Conservation (phyloP, 2,329 filamentous ascomycete species). For the Onygenales sp. region DNA sequence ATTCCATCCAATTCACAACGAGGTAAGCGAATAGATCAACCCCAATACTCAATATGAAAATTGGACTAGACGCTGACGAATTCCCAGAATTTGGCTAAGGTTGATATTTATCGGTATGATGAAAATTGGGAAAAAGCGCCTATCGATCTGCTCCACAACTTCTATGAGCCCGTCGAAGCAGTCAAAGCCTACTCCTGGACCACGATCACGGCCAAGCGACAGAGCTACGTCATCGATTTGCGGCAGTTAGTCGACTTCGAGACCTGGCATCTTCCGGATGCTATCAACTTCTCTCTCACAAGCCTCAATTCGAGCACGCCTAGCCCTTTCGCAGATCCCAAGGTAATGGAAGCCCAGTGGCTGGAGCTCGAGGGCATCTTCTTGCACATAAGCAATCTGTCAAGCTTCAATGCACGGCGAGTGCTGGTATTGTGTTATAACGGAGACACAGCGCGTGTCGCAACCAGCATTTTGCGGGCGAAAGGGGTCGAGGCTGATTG, state of each 20-base stretch:
- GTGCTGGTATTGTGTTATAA: conserved; percentile 45
- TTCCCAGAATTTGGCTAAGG: conserved; percentile 35
- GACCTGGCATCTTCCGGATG: conserved; percentile 34
- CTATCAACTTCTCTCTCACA: conserved; percentile 37
- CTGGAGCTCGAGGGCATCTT: conserved; percentile 37
- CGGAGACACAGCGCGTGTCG: conserved; percentile 46
- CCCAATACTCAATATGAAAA: neutral
- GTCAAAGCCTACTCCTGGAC: conserved; percentile 1
- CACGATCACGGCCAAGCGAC: neutral
- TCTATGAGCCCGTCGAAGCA: conserved; percentile 15
- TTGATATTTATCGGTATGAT: conserved; percentile 48
- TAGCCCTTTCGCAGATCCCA: conserved; percentile 40
- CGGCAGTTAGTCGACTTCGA: conserved; percentile 8
- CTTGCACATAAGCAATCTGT: conserved; percentile 11
- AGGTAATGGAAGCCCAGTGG: conserved; percentile 40
- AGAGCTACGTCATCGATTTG: neutral
- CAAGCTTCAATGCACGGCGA: conserved; percentile 22
- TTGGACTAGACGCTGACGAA: neutral
- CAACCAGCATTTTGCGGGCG: conserved; percentile 44
- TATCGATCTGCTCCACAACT: conserved; percentile 29
- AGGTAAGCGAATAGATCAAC: conserved; percentile 21
- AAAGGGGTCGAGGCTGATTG: conserved; percentile 41
- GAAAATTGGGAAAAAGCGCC: conserved; percentile 44
- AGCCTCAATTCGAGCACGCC: conserved; percentile 23
- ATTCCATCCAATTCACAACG: conserved; percentile 43